Conservation (phyloP, 225 moss, liverwort and hornwort species). For the Sphagnum contortum region DNA sequence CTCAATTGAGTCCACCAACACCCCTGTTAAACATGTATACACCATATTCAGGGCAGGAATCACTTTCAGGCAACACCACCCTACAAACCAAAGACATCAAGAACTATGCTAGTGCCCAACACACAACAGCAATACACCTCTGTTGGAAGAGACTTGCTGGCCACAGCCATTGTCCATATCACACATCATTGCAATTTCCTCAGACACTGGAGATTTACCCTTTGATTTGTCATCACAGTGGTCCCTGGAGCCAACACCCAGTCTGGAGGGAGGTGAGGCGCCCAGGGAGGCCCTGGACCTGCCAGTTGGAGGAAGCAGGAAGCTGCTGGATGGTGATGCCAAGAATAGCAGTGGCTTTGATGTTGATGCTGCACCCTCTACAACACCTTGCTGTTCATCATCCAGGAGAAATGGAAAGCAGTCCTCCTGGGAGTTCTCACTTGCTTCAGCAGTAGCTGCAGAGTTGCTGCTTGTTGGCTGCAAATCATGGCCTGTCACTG, state of each 20-base stretch:
- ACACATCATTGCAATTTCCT: conserved; percentile 21
- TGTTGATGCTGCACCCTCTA: conserved; percentile 31
- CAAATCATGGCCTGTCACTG: conserved; percentile 30
- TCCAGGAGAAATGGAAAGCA: conserved; percentile 78
- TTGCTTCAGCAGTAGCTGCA: conserved; percentile 54
- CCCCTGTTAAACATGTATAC: conserved; percentile 46
- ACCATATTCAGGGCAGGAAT: background rate
- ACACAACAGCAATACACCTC: conserved; percentile 16
- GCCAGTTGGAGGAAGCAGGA: conserved; percentile 57
- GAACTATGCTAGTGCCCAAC: no score
- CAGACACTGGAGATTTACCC: conserved; percentile 32
- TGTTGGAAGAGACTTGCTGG: conserved; percentile 26
- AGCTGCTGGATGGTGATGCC: conserved; percentile 47
- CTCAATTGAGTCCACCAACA: conserved; percentile 90
- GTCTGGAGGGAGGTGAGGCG: conserved; percentile 45
- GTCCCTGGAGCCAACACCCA: conserved; percentile 45
- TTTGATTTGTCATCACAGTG: conserved; percentile 58
- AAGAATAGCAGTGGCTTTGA: conserved; percentile 47
- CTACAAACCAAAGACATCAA: no score
- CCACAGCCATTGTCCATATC: conserved; percentile 30
- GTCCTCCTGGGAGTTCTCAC: conserved; percentile 70
- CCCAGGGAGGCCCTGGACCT: conserved; percentile 34
- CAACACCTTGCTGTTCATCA: conserved; percentile 65
- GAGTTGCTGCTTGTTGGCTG: conserved; percentile 35
- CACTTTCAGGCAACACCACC: no score